Conservation (phyloP, 257 asterid species). For the Solanum sejunctum region DNA sequence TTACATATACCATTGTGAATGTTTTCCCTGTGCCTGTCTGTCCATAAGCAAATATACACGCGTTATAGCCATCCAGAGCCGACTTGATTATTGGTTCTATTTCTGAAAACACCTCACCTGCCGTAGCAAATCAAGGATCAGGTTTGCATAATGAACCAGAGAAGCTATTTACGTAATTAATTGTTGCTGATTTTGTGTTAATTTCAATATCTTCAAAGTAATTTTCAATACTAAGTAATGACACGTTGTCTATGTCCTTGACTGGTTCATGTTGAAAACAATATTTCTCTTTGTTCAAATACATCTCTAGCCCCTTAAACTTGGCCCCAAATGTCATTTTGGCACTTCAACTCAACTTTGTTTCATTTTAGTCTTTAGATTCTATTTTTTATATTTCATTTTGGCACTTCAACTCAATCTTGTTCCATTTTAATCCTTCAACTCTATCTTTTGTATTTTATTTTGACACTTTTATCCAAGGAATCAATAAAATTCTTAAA, state of each 20-base stretch:
- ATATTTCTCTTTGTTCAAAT: not conserved
- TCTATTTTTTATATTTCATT: too few relatives aligned
- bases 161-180: not conserved
- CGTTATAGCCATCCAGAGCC: slow-evolving; percentile 4
- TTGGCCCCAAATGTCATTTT: too few relatives aligned
- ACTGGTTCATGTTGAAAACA: not conserved
- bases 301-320: too few relatives aligned
- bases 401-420: too few relatives aligned
- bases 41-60: slow-evolving; percentile 6
- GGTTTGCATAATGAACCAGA: not conserved
- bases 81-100: slow-evolving; percentile 8
- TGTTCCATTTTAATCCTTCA: too few relatives aligned
- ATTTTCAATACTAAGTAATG: not conserved
- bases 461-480: too few relatives aligned
- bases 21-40: slow-evolving; percentile 9
- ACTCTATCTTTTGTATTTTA: too few relatives aligned
- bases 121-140: not conserved
- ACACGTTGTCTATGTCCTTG: not conserved
- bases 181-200: not conserved
- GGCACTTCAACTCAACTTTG: too few relatives aligned
- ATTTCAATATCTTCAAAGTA: not conserved
- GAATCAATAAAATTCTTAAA: too few relatives aligned
- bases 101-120: slow-evolving; percentile 8
- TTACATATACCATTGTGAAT: slow-evolving; percentile 1
- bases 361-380: too few relatives aligned